Base-by-base conservation (phyloP, 2,329 filamentous ascomycete genomes). In the Plectosphaerella sp. region DNA sequence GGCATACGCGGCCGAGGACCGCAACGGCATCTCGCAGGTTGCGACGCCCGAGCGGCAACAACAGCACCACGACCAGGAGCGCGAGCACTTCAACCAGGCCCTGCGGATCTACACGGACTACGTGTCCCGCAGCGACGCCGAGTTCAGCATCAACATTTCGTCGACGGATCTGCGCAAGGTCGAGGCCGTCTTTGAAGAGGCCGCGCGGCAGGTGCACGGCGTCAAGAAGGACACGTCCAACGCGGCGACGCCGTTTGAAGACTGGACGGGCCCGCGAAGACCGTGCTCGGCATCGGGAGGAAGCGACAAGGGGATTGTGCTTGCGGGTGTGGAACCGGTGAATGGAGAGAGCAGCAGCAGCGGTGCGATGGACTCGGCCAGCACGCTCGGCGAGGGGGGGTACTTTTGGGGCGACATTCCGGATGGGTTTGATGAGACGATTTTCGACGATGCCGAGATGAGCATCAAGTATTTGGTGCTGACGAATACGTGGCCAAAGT, bases 401-500 rank as follows among this genome's bases (percentile, higher is more conserved):
- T 63, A 66, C 14, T 75, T 67, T 54, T 65, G 65, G 33, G 74
- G 73, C 12, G 69, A 72, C 0, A 71, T 81, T 22, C 72, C 81
- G 0, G 64, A 67, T 0, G 65, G 54, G 0, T 87, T 87, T 51
- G 67, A 74, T 47, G 64, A 69, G 4, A 61, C 62, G 0, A 72
- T 87, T 2, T 87, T 88, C 59, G 82, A 86, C 58, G 72, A 68
- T 4, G 80, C 83, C 0, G 76, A 84, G 60, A 65, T 67, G n/a
- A 78, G 76, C 58, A 79, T 88, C 67, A 86, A 85, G 65, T 84
- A 87, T 54, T 72, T 87, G 6, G 83, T 88, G 3, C 68, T 87
- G 53, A 86, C 83, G 14, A 87, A 87, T 61, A 88, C 85, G 0
- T 88, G 85, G 84, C 78, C 78, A 28, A 81, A 79, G 61, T 83